Percentiles rank a stretch among this genome's conserved stretches.
These are phyloP conservation scores for Aspergillus olivimuriae DNA, from an alignment of 495 filamentous ascomycete genomes.

Conservation along the genomic window DNA sequence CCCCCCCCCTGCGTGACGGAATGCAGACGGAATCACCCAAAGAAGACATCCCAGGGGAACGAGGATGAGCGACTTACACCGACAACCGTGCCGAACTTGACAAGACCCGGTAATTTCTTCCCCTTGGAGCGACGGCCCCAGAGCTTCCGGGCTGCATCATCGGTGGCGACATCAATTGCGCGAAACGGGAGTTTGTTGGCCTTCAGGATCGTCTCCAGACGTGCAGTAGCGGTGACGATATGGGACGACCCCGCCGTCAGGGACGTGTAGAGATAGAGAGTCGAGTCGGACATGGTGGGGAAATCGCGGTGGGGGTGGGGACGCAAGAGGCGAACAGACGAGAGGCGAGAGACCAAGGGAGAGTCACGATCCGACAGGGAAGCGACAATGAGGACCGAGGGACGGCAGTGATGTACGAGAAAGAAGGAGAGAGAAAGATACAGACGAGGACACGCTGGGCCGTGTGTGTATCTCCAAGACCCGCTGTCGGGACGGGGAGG, in stretches of 20 bases:
- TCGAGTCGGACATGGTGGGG: conserved; percentile 52
- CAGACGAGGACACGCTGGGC: no score
- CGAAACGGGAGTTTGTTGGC: conserved; percentile 91
- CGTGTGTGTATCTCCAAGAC: no score
- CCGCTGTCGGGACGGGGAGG: no score
- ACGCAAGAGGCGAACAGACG: not conserved
- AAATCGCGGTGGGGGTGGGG: no score
- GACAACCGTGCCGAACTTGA: conserved; percentile 79
- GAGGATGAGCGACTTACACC: conserved; percentile 55
- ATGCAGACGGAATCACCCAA: no score
- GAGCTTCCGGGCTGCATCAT: conserved; percentile 83
- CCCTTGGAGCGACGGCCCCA: conserved; percentile 77
- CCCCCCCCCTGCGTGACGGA: no score
- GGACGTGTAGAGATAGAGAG: conserved; percentile 90
- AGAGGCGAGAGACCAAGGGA: not conserved
- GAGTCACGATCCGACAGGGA: not conserved
- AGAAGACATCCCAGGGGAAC: not conserved
- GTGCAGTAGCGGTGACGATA: conserved; percentile 92
- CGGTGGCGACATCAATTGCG: conserved; percentile 84
- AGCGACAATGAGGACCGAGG: no score
- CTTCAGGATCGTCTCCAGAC: conserved; percentile 92
- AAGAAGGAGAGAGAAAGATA: no score
- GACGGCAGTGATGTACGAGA: no score
- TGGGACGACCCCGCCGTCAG: conserved; percentile 95
- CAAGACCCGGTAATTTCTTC: conserved; percentile 81